Evolutionary conservation across 2,329 filamentous ascomycete species (phyloP), one percentile per base, ranked within the genome.

Genomic region (Laburnicola sp.): DNA sequence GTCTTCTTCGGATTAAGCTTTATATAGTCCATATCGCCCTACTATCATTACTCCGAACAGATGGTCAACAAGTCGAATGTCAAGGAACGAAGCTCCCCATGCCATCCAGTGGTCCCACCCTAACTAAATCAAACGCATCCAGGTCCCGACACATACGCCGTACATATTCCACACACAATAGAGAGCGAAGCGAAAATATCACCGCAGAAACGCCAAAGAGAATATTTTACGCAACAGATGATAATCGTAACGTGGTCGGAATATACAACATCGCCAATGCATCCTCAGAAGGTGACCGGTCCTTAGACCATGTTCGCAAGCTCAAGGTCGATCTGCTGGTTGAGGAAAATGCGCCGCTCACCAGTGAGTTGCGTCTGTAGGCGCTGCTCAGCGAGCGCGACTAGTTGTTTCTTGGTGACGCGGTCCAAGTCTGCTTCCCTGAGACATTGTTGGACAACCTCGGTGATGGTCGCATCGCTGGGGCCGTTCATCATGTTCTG

Each of bases 321-420:
- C 78, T 97, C 92, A 49, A 84, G 83, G 75, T 99, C 94, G 74
- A 99, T 97, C 77, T 92, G 89, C 62, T 86, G 82, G 76, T 97
- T 93, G 78, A 97, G 85, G 76, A 96, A 97, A 11, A 86, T 86
- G 70, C 88, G 86, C 72, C 91, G 87, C 74, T 97, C 92, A 22
- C 91, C 92, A 0, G 83, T 80, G 51, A 97, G 80, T 71, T 96
- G 91, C 3, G 89, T 93, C 77, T 97, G 93, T 56, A 99, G 76
- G 65, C 92, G 84, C 78, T 97, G 91, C 77, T 99, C 94, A 9
- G 96, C 91, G 38, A 97, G 81, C 3, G 89, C 92, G 72, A 78
- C 78, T 70, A 85, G 76, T 76, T 97, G 93, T 78, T 99, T 99
- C 85, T 97, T 99, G 5, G 94, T 99, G 41, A 97, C 90, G n/a